A percentile compares a stretch with the other conserved stretches of the same genome.
Evolutionary conservation across 495 filamentous ascomycete genomes (phyloP).

Genomic region (Aspergillus panamensis): DNA sequence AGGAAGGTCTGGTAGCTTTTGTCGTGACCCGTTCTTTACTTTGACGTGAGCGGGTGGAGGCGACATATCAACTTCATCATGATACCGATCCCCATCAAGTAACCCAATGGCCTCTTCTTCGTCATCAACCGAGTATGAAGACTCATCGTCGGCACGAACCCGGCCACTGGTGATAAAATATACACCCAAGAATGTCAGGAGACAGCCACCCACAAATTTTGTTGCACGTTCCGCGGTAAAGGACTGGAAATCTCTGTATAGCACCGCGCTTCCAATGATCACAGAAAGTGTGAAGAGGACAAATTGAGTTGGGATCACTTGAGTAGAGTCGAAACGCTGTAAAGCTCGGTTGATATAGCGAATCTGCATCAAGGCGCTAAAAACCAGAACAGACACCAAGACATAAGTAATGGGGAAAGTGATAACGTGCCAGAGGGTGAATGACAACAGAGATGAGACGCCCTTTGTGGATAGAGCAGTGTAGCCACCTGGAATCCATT

Average conservation of each 20-base stretch:
- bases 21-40: slow-evolving; percentile 20
- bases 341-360: slow-evolving; percentile 93
- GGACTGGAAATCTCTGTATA: slow-evolving; percentile 92
- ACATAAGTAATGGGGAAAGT: slow-evolving; percentile 90
- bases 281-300: slow-evolving; percentile 94
- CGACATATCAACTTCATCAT: slow-evolving; percentile 37
- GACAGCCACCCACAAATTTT: slow-evolving; percentile 87
- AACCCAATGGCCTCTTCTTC: slow-evolving; percentile 50
- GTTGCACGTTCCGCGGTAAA: slow-evolving; percentile 61
- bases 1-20: slow-evolving; percentile 19
- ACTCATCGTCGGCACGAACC: slow-evolving; percentile 42
- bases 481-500: slow-evolving; percentile 66
- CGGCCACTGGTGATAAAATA: slow-evolving; percentile 80
- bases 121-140: slow-evolving; percentile 44
- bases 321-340: slow-evolving; percentile 91
- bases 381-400: slow-evolving; percentile 69
- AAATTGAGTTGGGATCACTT: slow-evolving; percentile 96
- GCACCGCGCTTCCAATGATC: slow-evolving; percentile 85
- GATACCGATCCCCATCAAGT: slow-evolving; percentile 41
- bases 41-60: slow-evolving; percentile 26
- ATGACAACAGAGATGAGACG: slow-evolving; percentile 89
- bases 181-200: slow-evolving; percentile 88
- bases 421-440: slow-evolving; percentile 78
- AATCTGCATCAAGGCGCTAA: slow-evolving; percentile 89
- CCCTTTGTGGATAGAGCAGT: slow-evolving; percentile 95